Evolutionary conservation across 2,329 filamentous ascomycete species (phyloP).

Genomic region (Ceratocystis ficicola): DNA sequence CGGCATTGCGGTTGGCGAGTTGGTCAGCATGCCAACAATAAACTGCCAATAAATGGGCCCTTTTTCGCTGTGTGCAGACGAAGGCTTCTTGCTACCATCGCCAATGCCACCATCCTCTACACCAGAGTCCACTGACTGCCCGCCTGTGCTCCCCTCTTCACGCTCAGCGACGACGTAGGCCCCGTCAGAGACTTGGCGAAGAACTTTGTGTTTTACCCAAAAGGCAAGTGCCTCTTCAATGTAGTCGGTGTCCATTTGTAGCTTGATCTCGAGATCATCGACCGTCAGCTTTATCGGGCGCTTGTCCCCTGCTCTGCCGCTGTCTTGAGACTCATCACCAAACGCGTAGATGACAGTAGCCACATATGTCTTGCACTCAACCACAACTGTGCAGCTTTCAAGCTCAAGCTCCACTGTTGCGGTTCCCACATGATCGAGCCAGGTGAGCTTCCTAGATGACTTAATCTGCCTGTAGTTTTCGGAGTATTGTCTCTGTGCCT

Average conservation of each 20-base stretch:
- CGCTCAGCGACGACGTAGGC: conserved; percentile 58
- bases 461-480: conserved; percentile 69
- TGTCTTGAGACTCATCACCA: conserved; percentile 25
- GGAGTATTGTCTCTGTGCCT: conserved; percentile 59
- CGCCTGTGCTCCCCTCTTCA: conserved; percentile 30
- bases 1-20: conserved; percentile 69
- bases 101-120: conserved; percentile 19
- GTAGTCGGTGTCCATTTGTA: conserved; percentile 64
- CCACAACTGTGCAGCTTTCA: conserved; percentile 60
- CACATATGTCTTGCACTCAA: conserved; percentile 71
- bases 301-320: conserved; percentile 31
- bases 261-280: conserved; percentile 41
- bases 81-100: conserved; percentile 29
- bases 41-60: conserved; percentile 74
- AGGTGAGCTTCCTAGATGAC: conserved; percentile 71
- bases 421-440: conserved; percentile 71
- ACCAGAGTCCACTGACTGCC: not conserved
- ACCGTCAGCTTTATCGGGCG: conserved; percentile 29
- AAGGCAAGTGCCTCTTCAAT: conserved; percentile 55
- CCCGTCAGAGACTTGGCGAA: conserved; percentile 43
- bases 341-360: conserved; percentile 82
- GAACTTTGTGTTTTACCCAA: conserved; percentile 57
- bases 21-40: conserved; percentile 89
- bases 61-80: conserved; percentile 45
- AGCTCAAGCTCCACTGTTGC: conserved; percentile 72